Conservation (phyloP, 1,284 basidiomycete genomes). For the Marasmius sp. region DNA sequence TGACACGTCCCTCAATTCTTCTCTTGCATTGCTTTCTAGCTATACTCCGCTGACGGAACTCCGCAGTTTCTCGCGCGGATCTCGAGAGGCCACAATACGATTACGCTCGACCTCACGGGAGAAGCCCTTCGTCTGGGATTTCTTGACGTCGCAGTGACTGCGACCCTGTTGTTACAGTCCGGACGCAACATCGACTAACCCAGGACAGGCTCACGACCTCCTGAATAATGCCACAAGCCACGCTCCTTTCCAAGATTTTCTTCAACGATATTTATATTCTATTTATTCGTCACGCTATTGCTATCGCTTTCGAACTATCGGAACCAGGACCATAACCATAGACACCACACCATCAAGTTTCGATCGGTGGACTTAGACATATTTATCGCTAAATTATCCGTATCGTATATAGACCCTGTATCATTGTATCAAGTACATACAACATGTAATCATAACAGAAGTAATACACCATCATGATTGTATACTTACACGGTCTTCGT, state of each 20-base stretch:
- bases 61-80: conserved; percentile 32
- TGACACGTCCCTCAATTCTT: not conserved
- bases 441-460: no score
- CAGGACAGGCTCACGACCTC: not conserved
- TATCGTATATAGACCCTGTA: not conserved
- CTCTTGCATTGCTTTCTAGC: conserved; percentile 13
- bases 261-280: not conserved
- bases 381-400: not conserved
- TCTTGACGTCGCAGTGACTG: conserved; percentile 34
- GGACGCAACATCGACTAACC: conserved; percentile 36
- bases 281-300: not conserved
- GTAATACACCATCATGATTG: no score
- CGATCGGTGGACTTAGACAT: not conserved
- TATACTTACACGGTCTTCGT: no score
- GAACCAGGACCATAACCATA: not conserved
- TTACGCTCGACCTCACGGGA: conserved; percentile 37
- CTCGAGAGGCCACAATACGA: conserved; percentile 25
- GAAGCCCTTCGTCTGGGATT: conserved; percentile 38
- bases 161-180: conserved; percentile 38
- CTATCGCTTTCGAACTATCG: not conserved
- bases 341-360: not conserved
- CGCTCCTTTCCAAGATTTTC: no score
- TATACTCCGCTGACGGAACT: conserved; percentile 19
- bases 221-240: no score
- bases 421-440: no score